These are phyloP conservation scores for Hyphopichia wangnamkhiaoensis DNA, from an alignment of 1,139 yeast genomes.

Conservation along the genomic window DNA sequence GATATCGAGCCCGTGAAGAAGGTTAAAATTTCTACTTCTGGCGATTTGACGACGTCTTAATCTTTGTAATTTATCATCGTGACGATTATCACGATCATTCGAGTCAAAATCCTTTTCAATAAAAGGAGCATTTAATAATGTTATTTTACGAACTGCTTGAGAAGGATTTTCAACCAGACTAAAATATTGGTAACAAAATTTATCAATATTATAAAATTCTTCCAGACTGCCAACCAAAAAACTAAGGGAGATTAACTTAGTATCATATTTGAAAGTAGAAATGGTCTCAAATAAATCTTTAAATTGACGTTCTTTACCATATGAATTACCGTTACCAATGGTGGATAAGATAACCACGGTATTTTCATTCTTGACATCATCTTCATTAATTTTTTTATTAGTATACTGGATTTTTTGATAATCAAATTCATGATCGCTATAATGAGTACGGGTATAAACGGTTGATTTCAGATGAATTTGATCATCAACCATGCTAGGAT, in stretches of 20 bases:
- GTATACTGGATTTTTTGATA: constrained; percentile 12
- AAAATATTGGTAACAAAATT: constrained; percentile 16
- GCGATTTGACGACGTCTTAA: constrained; percentile 36
- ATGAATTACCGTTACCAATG: constrained; percentile 26
- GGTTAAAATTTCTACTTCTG: constrained; percentile 34
- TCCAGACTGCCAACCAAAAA: constrained; percentile 25
- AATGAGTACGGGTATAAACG: constrained; percentile 2
- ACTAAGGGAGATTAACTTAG: constrained; percentile 26
- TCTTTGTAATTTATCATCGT: constrained; percentile 31
- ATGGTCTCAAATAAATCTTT: constrained; percentile 26
- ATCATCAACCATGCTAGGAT: too few relatives aligned
- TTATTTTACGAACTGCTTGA: constrained; percentile 16
- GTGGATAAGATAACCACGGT: constrained; percentile 24
- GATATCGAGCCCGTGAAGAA: constrained; percentile 23
- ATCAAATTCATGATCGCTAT: constrained; percentile 11
- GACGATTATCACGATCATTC: constrained; percentile 26
- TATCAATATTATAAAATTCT: constrained; percentile 24
- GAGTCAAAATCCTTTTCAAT: constrained; percentile 24
- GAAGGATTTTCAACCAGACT: neutral
- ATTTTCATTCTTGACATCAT: constrained; percentile 7
- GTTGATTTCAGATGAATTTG: too few relatives aligned
- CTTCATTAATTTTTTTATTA: constrained; percentile 7
- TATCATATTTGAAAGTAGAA: constrained; percentile 14
- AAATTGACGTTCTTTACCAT: constrained; percentile 27
- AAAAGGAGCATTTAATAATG: constrained; percentile 34